These are phyloP conservation scores for Xanthoconium stramineum DNA, from an alignment of 768 basidiomycete genomes.

Conservation along the genomic window DNA sequence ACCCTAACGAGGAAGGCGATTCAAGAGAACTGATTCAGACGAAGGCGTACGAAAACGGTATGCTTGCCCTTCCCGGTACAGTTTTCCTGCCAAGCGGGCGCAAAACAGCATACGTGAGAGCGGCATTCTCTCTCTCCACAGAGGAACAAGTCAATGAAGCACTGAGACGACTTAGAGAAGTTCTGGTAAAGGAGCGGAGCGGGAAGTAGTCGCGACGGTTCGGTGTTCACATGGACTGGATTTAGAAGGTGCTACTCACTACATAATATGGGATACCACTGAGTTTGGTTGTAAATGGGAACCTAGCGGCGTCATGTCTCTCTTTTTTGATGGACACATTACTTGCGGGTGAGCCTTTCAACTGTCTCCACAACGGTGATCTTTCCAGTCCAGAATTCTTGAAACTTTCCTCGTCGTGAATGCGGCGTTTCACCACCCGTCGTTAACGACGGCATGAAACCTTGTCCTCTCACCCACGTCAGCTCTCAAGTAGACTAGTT, in stretches of 20 bases:
- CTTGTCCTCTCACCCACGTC: not conserved
- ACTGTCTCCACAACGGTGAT: not conserved
- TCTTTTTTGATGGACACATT: not conserved
- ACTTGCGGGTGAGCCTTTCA: not conserved
- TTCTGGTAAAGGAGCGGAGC: slow-evolving; percentile 30
- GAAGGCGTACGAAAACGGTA: slow-evolving; percentile 74
- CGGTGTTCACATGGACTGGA: not conserved
- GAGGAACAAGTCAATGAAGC: slow-evolving; percentile 74
- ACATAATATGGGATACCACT: slow-evolving; percentile 8
- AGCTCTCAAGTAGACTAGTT: not conserved
- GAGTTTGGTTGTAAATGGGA: not conserved
- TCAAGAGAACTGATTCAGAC: slow-evolving; percentile 70
- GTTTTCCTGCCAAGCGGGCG: slow-evolving; percentile 74
- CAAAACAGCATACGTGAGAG: slow-evolving; percentile 73
- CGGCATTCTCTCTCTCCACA: slow-evolving; percentile 70
- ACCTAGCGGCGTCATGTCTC: not conserved
- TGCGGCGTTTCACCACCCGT: not conserved
- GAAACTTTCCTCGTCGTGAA: not conserved
- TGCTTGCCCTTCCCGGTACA: slow-evolving; percentile 86
- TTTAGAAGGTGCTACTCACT: not conserved
- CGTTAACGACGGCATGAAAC: no score
- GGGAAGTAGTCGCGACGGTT: slow-evolving; percentile 1
- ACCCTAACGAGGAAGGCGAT: slow-evolving; percentile 49
- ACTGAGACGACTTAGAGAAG: slow-evolving; percentile 53
- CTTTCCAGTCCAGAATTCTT: not conserved